Conservation (phyloP, 2,329 filamentous ascomycete genomes). For the Sclerotinia minor region DNA sequence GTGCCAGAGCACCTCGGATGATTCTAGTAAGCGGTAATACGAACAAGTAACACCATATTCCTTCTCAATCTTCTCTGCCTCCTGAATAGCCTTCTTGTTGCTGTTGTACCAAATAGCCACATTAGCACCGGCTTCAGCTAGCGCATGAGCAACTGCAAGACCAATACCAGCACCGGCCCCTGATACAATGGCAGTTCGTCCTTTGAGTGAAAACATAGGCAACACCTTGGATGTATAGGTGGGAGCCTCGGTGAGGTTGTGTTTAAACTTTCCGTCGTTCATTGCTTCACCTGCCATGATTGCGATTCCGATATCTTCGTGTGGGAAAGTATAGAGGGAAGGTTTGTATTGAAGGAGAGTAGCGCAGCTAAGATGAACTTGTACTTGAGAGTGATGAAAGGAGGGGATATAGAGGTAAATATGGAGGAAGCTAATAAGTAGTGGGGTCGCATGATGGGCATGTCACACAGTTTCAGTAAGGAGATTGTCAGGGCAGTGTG, state of each 20-base stretch:
- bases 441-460: conserved; percentile 11
- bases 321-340: no score
- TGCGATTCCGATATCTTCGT: not conserved
- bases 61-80: conserved; percentile 63
- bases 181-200: conserved; percentile 56
- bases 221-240: conserved; percentile 52
- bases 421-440: not conserved
- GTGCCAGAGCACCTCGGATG: not conserved
- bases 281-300: conserved; percentile 31
- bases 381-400: not conserved
- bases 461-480: not conserved
- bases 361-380: not conserved
- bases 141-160: conserved; percentile 47
- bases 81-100: conserved; percentile 63
- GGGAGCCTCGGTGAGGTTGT: conserved; percentile 54
- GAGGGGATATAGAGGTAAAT: not conserved
- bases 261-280: conserved; percentile 52
- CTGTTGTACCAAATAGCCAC: conserved; percentile 59
- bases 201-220: conserved; percentile 59
- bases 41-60: conserved; percentile 67
- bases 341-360: not conserved
- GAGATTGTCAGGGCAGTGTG: not conserved
- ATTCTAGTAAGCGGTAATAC: conserved; percentile 36
- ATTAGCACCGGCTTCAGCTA: conserved; percentile 49
- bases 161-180: conserved; percentile 50